Conservation (phyloP, 768 basidiomycete genomes). For the Holtermanniella nyarrowii region DNA sequence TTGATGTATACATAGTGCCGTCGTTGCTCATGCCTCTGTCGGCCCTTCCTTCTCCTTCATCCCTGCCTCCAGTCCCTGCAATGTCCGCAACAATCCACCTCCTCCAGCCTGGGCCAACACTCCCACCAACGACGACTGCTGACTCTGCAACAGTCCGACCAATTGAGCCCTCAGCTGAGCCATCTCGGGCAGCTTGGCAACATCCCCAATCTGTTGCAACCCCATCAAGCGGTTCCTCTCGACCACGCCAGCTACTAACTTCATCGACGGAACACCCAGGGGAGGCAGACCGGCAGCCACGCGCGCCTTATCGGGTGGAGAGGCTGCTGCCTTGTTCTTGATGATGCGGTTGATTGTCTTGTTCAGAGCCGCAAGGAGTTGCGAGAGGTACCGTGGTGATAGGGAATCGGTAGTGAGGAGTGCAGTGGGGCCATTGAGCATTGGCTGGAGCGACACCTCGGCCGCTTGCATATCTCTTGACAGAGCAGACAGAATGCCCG, state of each 20-base stretch:
- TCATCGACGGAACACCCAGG: conserved; percentile 39
- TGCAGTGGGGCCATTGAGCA: conserved; percentile 29
- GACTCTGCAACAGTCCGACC: conserved; percentile 69
- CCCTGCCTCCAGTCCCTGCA: conserved; percentile 63
- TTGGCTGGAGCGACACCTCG: conserved; percentile 56
- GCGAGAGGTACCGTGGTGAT: conserved; percentile 29
- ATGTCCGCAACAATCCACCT: conserved; percentile 56
- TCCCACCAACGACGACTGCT: conserved; percentile 61
- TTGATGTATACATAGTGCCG: too few relatives aligned
- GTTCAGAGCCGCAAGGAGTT: conserved; percentile 21
- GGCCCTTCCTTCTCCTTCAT: conserved; percentile 47
- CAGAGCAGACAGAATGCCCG: conserved; percentile 69
- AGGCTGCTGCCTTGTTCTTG: conserved; percentile 6
- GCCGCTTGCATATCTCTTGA: conserved; percentile 51
- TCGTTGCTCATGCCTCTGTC: neutral
- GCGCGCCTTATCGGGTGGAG: conserved; percentile 7
- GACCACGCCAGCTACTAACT: conserved; percentile 65
- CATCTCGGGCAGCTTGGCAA: conserved; percentile 66
- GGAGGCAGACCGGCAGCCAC: conserved; percentile 1
- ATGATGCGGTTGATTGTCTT: conserved; percentile 14
- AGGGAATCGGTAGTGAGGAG: conserved; percentile 30
- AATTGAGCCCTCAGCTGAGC: conserved; percentile 70
- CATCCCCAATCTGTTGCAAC: conserved; percentile 51
- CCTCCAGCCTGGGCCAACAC: conserved; percentile 61
- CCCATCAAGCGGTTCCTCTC: conserved; percentile 60